These are phyloP conservation scores for Tetradesmus obliquus DNA, from an alignment of 139 green algal genomes.

Conservation along the genomic window DNA sequence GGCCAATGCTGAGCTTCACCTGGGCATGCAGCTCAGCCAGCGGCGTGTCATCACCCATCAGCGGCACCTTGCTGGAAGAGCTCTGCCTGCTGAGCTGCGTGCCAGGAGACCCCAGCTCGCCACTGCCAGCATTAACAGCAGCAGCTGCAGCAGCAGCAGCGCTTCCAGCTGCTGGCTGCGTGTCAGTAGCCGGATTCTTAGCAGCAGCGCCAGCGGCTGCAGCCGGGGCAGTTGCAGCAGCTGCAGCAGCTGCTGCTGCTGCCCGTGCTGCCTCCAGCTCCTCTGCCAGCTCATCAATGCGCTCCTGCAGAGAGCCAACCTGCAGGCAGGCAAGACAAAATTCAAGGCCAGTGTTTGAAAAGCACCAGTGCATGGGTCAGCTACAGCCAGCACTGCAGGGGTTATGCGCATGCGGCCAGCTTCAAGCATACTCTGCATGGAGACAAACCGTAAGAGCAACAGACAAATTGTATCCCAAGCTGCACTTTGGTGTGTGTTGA, in stretches of 20 bases:
- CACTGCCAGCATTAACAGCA: not conserved
- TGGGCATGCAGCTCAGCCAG: slow-evolving; percentile 25
- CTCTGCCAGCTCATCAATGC: slow-evolving; percentile 9
- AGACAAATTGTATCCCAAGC: too few relatives aligned
- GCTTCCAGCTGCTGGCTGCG: not conserved
- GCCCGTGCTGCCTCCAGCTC: slow-evolving; percentile 7
- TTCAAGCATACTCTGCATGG: too few relatives aligned
- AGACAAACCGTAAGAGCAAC: too few relatives aligned
- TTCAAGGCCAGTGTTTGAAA: too few relatives aligned
- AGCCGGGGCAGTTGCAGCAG: not conserved
- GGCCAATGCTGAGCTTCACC: not conserved
- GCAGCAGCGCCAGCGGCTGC: not conserved
- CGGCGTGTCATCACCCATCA: slow-evolving; percentile 25
- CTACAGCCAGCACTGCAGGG: too few relatives aligned
- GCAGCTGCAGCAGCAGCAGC: not conserved
- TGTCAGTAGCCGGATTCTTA: not conserved
- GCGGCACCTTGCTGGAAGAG: not conserved
- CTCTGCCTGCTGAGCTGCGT: not conserved
- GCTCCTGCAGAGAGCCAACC: slow-evolving; percentile 17
- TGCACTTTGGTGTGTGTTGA: too few relatives aligned
- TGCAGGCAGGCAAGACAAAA: not conserved
- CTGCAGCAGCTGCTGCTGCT: slow-evolving; percentile 27
- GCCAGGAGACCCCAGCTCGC: not conserved
- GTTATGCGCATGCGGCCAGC: too few relatives aligned
- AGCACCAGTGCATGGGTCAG: too few relatives aligned